phyloP scores from a whole-genome alignment of 2,329 filamentous ascomycete genomes.

The Xylariales sp. region DNA sequence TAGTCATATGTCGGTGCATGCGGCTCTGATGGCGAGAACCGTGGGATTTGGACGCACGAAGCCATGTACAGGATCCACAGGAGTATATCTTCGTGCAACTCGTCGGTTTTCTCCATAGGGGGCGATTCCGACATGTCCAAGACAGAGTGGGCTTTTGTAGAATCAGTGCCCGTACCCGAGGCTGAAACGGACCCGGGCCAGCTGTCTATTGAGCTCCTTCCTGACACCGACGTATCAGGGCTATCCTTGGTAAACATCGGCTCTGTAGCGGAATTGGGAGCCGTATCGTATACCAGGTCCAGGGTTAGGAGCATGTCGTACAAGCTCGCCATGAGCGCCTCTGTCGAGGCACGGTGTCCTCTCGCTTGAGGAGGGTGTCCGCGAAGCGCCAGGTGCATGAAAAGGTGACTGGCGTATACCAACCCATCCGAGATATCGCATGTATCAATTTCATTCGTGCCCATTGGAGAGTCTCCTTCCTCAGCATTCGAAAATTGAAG shows the following conservation, averaged over 20 bases:
- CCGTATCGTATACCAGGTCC: conserved; percentile 16
- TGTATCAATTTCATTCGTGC: conserved; percentile 10
- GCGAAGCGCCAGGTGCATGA: conserved; percentile 24
- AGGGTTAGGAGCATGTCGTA: conserved; percentile 18
- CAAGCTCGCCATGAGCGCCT: conserved; percentile 21
- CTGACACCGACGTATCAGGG: conserved; percentile 7
- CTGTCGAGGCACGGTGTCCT: conserved; percentile 21
- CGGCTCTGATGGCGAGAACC: conserved; percentile 10
- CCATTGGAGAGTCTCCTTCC: conserved; percentile 1
- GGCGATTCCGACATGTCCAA: not conserved
- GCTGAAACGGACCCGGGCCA: no score
- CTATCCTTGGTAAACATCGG: not conserved
- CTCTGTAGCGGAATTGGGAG: not conserved
- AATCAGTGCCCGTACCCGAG: no score
- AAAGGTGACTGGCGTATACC: conserved; percentile 23
- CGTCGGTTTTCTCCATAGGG: conserved; percentile 9
- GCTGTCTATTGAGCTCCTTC: not conserved
- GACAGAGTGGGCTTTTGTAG: conserved; percentile 1
- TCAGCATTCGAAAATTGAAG: conserved; percentile 7
- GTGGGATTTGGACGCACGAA: conserved; percentile 22
- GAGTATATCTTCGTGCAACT: conserved; percentile 22
- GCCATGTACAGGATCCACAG: conserved; percentile 27
- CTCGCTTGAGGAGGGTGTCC: conserved; percentile 25
- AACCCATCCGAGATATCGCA: conserved; percentile 24
- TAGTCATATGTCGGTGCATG: conserved; percentile 14